phyloP scores from a whole-genome alignment of 805 yeast genomes.

The Wickerhamiella slavikovae region DNA sequence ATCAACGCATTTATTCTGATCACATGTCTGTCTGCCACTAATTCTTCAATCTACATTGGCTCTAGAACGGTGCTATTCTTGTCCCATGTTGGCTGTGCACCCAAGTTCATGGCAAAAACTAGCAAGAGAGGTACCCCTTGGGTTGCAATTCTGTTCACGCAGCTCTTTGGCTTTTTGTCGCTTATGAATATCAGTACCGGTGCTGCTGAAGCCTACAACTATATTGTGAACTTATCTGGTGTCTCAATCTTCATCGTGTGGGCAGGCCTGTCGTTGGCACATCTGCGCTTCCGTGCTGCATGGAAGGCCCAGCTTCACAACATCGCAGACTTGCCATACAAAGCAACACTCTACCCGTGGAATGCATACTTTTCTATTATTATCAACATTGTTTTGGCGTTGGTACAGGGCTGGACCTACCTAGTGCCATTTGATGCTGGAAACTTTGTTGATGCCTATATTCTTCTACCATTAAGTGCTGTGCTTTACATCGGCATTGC shows the following conservation, averaged over 20 bases:
- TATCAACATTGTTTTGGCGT: constrained; percentile 30
- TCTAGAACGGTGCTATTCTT: constrained; percentile 45
- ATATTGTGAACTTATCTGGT: constrained; percentile 43
- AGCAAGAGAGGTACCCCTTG: constrained; percentile 45
- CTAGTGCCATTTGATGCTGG: constrained; percentile 40
- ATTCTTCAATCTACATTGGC: constrained; percentile 48
- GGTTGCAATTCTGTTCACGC: constrained; percentile 33
- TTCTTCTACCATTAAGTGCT: constrained; percentile 37
- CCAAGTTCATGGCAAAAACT: constrained; percentile 30
- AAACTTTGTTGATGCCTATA: constrained; percentile 37
- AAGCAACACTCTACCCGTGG: constrained; percentile 30
- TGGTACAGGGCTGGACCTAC: constrained; percentile 48
- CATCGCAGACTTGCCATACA: constrained; percentile 29
- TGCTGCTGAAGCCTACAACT: constrained; percentile 36
- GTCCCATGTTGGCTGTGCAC: constrained; percentile 42
- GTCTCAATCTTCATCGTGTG: constrained; percentile 50
- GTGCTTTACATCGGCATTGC: constrained; percentile 22
- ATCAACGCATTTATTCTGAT: constrained; percentile 41
- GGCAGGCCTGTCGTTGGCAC: constrained; percentile 37
- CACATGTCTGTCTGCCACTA: constrained; percentile 48
- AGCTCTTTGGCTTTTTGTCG: constrained; percentile 28
- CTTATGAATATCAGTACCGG: constrained; percentile 38
- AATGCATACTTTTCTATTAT: constrained; percentile 29
- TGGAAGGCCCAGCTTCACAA: constrained; percentile 23
- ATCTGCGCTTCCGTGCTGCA: constrained; percentile 33